Evolutionary conservation across 73 alveolate species (phyloP), one percentile per base, ranked within the genome.

Genomic region (Paramecium bursaria): DNA sequence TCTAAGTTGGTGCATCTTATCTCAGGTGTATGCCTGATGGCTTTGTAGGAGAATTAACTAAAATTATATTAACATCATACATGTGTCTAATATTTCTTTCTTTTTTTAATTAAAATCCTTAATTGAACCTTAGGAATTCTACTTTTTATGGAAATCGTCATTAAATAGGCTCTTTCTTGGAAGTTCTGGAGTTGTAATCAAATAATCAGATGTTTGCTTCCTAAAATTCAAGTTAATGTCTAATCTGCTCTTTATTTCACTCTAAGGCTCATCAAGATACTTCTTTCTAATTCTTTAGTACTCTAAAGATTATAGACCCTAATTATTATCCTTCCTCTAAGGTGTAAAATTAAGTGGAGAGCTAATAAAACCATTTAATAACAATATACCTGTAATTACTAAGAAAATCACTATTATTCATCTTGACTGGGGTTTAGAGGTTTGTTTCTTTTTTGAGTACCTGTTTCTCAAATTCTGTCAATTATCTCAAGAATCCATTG

Each of bases 401-500:
- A n/a, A n/a, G n/a, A n/a, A n/a, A n/a, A n/a, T n/a, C n/a, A n/a
- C n/a, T n/a, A n/a, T n/a, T n/a, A n/a, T n/a, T n/a, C n/a, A n/a
- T n/a, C n/a, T n/a, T n/a, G n/a, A n/a, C n/a, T n/a, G n/a, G n/a
- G n/a, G n/a, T n/a, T n/a, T n/a, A n/a, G n/a, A n/a, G n/a, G n/a
- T n/a, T n/a, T n/a, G n/a, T 42, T 30, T 57, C 33, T 57, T 57
- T 30, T 57, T 57, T 74, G 31, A 17, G 22, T 21, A 74, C 22
- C 11, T 25, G 55, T 35, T 49, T 51, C 46, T 91, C 91, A 86
- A 53, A 91, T 50, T 85, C 90, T 57, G 74, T 75, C 50, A 92
- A 75, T 75, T 92, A 90, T 61, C 86, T 77, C n/a, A 92, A 50
- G 55, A 92, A 92, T 23, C 94, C 93, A 29, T 47, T 42, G 67